Evolutionary conservation across 2,329 filamentous ascomycete genomes (phyloP).

Genomic region (Nigrospora sphaerica): DNA sequence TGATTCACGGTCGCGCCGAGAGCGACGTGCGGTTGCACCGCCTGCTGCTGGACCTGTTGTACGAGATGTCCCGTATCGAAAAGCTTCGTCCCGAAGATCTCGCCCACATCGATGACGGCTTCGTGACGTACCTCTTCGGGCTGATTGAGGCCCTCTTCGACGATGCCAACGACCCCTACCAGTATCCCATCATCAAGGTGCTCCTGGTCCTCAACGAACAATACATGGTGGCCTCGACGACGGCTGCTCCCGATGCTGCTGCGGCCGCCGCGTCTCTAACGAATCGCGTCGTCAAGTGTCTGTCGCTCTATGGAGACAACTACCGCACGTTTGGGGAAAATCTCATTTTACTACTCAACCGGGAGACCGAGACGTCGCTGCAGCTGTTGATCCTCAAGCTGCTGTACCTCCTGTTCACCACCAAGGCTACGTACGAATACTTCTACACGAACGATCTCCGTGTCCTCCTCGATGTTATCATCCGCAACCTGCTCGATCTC

Average conservation of each 20-base stretch:
- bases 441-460: slow-evolving; percentile 97
- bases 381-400: slow-evolving; percentile 96
- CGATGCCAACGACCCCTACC: slow-evolving; percentile 86
- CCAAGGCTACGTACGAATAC: slow-evolving; percentile 85
- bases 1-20: slow-evolving; percentile 62
- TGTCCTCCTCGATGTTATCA: slow-evolving; percentile 90
- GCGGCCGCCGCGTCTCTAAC: slow-evolving; percentile 54
- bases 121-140: slow-evolving; percentile 75
- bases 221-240: slow-evolving; percentile 78
- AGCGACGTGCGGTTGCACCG: slow-evolving; percentile 69
- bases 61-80: slow-evolving; percentile 95
- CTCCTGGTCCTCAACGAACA: slow-evolving; percentile 96
- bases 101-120: slow-evolving; percentile 68
- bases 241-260: slow-evolving; percentile 32
- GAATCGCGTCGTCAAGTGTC: slow-evolving; percentile 87
- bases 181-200: slow-evolving; percentile 90
- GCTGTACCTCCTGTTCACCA: slow-evolving; percentile 91
- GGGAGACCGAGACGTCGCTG: slow-evolving; percentile 87
- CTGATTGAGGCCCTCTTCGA: slow-evolving; percentile 84
- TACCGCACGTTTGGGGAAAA: slow-evolving; percentile 98
- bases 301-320: slow-evolving; percentile 70
- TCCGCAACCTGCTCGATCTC: slow-evolving; percentile 92
- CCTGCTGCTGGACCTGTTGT: slow-evolving; percentile 78
- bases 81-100: slow-evolving; percentile 71
- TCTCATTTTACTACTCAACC: slow-evolving; percentile 88